Base-by-base conservation (phyloP, 192 early-diverging fungal genomes). In the Dissophora ornata region DNA sequence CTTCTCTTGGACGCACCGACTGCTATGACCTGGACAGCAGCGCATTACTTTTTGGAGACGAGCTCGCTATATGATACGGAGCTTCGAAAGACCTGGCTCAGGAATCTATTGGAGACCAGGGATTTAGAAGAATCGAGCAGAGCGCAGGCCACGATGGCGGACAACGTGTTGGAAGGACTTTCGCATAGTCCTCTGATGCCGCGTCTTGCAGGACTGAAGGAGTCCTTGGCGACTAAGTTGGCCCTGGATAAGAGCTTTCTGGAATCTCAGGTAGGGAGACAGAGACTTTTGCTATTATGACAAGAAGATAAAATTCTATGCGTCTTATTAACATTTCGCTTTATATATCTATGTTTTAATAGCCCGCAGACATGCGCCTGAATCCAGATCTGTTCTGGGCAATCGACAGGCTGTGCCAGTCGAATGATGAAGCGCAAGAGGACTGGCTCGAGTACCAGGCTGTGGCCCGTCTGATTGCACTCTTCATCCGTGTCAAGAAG, bases 11-110 rank as follows among this genome's bases (percentile, higher is more conserved):
- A 67, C 61, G 59, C 60, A 25, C 36, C 73, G 18, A 67, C 52
- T 6, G 54, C 60, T 13, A 49, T 54, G 62, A 63, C 47, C n/a
- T 67, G 70, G 63, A 69, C 63, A 1, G 79, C 63, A 19, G 60
- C 62, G 0, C 64, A 73, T 4, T 84, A 83, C 62, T 87, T 88
- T 69, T 45, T 90, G 58, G 87, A 90, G 47, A 80, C 80, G 1
- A 74, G 67, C n/a, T 73, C 80, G 4, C 36, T 69, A 13, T 61
- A 83, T 41, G 86, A 88, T 51, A 19, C 52, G 26, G 57, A 49
- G 4, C 38, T 87, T 13, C 73, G 85, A 16, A 56, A 69, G 18
- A 68, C 66, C 15, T 90, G 88, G 88, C 34, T 87, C 5, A 48
- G 45, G 12, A 62, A 45, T 59, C 61, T 78, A 24, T 71, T 52